Evolutionary conservation across 441 rosid genomes (phyloP), one percentile per base, ranked within the genome.

Genomic region (Populus hybrid): DNA sequence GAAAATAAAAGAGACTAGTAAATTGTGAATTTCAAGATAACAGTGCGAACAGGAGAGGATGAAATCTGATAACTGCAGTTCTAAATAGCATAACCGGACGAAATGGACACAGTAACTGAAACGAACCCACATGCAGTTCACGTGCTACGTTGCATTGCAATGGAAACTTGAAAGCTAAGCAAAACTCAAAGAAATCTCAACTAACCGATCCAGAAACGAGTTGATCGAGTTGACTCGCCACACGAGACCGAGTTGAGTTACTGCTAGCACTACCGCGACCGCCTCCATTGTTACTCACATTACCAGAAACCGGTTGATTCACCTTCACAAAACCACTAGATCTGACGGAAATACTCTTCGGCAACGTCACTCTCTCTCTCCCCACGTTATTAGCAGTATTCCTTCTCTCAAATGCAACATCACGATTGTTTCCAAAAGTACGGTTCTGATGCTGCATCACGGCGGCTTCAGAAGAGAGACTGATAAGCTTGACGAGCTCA

Each of bases 311-410:
- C 38, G 87, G 28, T 71, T 78, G 87, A 59, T 83, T 88, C 32
- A 71, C 24, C 81, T 81, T 87, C 34, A 77, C 82, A 75, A 86
- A 86, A 67, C 84, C 90, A 0, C 75, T 82, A 32, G 96, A 87
- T 40, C 90, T 79, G 35, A 93, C 89, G 36, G 96, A 90, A 68
- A 89, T 86, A 77, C 91, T 90, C 72, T 87, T 91, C 28, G 93
- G 94, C 75, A 89, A 35, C 50, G 85, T 53, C 10, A 80, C 83
- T 81, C 87, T 84, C 84, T 86, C 88, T 40, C 26, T 61, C 66
- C 4, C 66, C 26, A 61, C 66, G 5, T 21, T 61, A 21, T 61
- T 21, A 21, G 4, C 66, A 61, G 30, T 74, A 67, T 69, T 86
- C 28, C 71, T 78, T 69, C 74, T 78, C 69, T 81, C 6, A 76